Conservation (phyloP, 2,329 filamentous ascomycete genomes). For the Elsinoe batatas region DNA sequence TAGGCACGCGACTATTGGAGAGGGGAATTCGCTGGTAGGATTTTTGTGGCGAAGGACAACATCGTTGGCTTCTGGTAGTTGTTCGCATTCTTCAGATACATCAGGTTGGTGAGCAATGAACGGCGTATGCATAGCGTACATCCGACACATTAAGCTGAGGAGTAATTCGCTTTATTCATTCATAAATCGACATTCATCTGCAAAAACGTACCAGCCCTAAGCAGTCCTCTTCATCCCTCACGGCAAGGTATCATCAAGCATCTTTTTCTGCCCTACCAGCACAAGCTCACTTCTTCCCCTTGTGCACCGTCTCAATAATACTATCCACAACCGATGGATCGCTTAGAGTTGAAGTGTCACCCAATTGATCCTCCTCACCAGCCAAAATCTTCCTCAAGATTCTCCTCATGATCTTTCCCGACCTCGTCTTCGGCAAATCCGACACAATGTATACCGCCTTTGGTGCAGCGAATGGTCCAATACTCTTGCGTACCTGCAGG, state of each 20-base stretch:
- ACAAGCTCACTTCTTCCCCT: constrained; percentile 30
- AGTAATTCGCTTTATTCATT: not conserved
- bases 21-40: not conserved
- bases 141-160: not conserved
- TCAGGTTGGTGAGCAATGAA: no score
- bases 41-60: not conserved
- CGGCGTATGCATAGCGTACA: no score
- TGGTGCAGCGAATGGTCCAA: constrained; percentile 92
- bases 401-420: constrained; percentile 97
- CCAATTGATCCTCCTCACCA: constrained; percentile 92
- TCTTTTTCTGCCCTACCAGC: not conserved
- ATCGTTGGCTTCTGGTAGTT: not conserved
- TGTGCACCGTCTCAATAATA: constrained; percentile 76
- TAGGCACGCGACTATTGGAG: not conserved
- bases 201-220: not conserved
- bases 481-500: constrained; percentile 91
- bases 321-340: constrained; percentile 82
- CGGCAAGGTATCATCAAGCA: no score
- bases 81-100: no score
- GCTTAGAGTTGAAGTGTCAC: constrained; percentile 86
- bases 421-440: constrained; percentile 93
- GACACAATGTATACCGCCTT: constrained; percentile 87
- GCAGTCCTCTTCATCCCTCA: no score
- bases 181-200: not conserved
- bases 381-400: constrained; percentile 96